These are phyloP conservation scores for Diplodia corticola DNA, from an alignment of 2,329 filamentous ascomycete genomes.

Conservation along the genomic window DNA sequence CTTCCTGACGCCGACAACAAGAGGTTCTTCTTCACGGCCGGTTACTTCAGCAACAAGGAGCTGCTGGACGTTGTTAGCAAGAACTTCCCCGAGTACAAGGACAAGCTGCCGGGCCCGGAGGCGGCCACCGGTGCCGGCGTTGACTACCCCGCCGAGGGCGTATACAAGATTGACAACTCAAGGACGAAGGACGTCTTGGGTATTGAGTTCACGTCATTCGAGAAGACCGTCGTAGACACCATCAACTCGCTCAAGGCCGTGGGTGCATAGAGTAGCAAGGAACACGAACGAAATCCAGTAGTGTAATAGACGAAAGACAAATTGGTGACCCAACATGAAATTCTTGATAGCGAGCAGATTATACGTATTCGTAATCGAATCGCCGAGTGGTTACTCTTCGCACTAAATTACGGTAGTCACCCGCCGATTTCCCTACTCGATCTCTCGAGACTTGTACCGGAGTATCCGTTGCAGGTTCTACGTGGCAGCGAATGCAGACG, in stretches of 20 bases:
- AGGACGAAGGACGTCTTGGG: conserved; percentile 59
- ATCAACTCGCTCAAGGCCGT: conserved; percentile 63
- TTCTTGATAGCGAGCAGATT: neutral
- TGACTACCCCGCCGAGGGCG: conserved; percentile 49
- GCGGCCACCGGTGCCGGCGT: conserved; percentile 29
- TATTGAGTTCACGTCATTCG: conserved; percentile 59
- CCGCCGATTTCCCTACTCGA: neutral
- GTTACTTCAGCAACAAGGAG: conserved; percentile 62
- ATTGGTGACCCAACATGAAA: neutral
- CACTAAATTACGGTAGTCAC: no score
- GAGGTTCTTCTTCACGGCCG: conserved; percentile 64
- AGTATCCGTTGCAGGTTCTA: neutral
- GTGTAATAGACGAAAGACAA: neutral
- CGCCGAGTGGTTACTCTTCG: neutral
- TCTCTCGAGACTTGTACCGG: neutral
- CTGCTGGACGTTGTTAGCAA: conserved; percentile 58
- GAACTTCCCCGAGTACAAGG: conserved; percentile 56
- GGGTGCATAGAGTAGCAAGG: conserved; percentile 31
- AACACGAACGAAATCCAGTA: neutral
- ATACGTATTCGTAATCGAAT: neutral
- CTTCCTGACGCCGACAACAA: conserved; percentile 59
- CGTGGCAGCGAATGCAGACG: neutral
- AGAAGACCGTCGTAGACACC: conserved; percentile 62
- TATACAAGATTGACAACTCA: conserved; percentile 59
- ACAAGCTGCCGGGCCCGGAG: conserved; percentile 46